Base-by-base conservation (phyloP, 371 early-diverging fungal species). In the Mucor piriformis region DNA sequence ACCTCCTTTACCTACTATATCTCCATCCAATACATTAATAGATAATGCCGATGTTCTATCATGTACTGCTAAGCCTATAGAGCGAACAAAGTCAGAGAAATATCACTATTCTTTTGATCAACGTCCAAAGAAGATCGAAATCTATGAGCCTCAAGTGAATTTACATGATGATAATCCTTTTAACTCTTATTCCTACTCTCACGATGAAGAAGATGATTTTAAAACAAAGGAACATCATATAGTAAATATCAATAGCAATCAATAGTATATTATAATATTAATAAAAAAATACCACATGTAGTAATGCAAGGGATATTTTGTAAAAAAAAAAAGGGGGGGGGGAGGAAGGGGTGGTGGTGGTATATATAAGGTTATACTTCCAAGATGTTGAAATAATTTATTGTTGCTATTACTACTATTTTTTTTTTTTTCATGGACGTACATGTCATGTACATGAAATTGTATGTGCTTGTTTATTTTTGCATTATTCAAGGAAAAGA, bases 131-230 rank as follows among this genome's bases (percentile, higher is more conserved):
- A 46, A 24, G 21, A 59, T 64, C 27, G 55, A 64, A 35, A 54
- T 57, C 21, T 64, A 64, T 43, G 59, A 59, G 15, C 64, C 64
- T 54, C 54, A 64, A 54, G 49, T 62, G 10, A 62, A 62, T 27
- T 50, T 62, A 44, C 27, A 42, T 32, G 44, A 54, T 40, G 38
- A 18, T 1, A 24, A 40, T 54, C 42, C 25, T 12, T 42, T 52
- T 27, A 46, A 24, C 57, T 50, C 58, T 58, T 50, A 42, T 42
- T 20, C 10, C 49, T 58, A 56, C 34, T 37, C 37, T 56, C 35
- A 56, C 57, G 34, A 47, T 6, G 32, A 56, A 25, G 37, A 46
- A 10, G 37, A 3, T 4, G 24, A 21, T 33, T 18, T 25, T 40
- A 27, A 27, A 40, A 25, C 27, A 53, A 42, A 24, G 16, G 54